Conservation (phyloP, 179 eudicot species). For the Silene coronaria region DNA sequence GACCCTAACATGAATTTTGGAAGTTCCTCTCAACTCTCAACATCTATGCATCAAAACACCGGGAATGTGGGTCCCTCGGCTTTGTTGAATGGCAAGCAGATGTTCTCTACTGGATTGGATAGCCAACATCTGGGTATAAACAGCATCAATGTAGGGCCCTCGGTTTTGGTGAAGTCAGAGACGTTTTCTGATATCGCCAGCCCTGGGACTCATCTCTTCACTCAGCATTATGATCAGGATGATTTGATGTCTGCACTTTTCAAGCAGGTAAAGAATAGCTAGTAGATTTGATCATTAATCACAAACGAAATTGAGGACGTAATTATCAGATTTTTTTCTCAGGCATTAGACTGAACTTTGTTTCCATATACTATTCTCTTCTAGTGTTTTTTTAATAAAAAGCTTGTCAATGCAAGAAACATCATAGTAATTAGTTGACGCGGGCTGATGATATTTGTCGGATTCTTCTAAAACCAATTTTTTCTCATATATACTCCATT, state of each 20-base stretch:
- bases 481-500: no score
- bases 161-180: constrained; percentile 46
- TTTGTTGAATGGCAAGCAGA: constrained; percentile 39
- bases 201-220: constrained; percentile 36
- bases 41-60: constrained; percentile 36
- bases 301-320: constrained; percentile 15
- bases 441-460: no score
- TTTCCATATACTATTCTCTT: no score
- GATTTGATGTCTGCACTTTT: constrained; percentile 72
- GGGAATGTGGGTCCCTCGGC: constrained; percentile 48
- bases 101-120: constrained; percentile 36
- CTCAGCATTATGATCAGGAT: constrained; percentile 56
- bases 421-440: no score
- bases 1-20: constrained; percentile 36
- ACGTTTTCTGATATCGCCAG: constrained; percentile 34
- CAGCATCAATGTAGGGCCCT: constrained; percentile 13
- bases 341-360: no score
- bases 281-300: constrained; percentile 16
- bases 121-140: constrained; percentile 31
- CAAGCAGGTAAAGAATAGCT: constrained; percentile 51
- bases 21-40: constrained; percentile 29
- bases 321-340: neutral
- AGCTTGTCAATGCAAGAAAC: no score
- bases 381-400: no score
- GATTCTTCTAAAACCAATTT: no score